Percentiles rank a stretch among this genome's conserved stretches.
These are phyloP conservation scores for Clarkia xantiana DNA, from an alignment of 345 rosid species.

Conservation along the genomic window DNA sequence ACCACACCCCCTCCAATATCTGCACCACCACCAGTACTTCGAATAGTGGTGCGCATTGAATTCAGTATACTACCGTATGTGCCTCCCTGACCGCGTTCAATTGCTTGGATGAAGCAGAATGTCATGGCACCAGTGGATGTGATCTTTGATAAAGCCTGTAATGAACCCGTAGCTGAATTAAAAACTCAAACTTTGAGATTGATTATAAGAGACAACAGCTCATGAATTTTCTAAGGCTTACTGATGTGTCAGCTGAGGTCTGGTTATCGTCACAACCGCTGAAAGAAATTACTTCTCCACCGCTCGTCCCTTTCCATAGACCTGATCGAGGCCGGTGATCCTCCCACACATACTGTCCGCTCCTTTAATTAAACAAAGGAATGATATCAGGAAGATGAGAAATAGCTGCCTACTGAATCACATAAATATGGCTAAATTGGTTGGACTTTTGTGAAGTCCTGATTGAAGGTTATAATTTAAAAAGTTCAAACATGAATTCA, in stretches of 20 bases:
- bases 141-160: constrained; percentile 64
- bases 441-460: no score
- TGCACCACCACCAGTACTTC: constrained; percentile 24
- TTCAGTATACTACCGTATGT: constrained; percentile 64
- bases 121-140: constrained; percentile 84
- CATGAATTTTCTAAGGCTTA: constrained; percentile 18
- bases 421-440: no score
- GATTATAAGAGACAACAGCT: background rate
- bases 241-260: constrained; percentile 83
- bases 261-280: constrained; percentile 87
- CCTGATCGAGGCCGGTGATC: constrained; percentile 79
- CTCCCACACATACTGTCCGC: constrained; percentile 61
- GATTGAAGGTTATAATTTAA: background rate
- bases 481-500: background rate
- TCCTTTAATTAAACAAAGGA: constrained; percentile 18
- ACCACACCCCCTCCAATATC: constrained; percentile 41
- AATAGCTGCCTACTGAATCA: no score
- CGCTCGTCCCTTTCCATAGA: constrained; percentile 69
- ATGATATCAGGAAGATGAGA: background rate
- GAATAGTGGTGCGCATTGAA: constrained; percentile 53
- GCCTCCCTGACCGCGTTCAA: constrained; percentile 46
- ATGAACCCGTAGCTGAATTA: background rate
- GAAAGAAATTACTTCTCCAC: constrained; percentile 76
- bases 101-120: constrained; percentile 69
- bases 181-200: background rate